Evolutionary conservation across 2,329 filamentous ascomycete species (phyloP), one percentile per base, ranked within the genome.

Genomic region (Colletotrichum sp.): DNA sequence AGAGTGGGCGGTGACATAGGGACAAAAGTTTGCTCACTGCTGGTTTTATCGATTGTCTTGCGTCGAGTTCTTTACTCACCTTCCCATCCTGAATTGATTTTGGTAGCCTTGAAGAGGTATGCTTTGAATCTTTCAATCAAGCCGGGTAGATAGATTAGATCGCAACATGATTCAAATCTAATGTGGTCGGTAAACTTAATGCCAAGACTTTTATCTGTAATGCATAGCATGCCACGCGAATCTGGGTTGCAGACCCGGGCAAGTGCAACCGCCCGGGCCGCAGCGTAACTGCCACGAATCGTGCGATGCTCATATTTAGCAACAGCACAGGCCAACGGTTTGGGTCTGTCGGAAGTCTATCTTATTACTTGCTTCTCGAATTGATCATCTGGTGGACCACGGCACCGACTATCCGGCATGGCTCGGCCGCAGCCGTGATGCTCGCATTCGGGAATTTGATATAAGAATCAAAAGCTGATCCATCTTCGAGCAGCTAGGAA

Each of bases 391-490:
- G 44, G 44, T 49, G 18, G 44, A 21, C 44, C 44, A 21, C 44
- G 44, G 44, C 18, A 12, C 44, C 18, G 44, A 49, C 18, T 49
- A 21, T 49, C 44, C 44, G 44, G 44, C 44, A 49, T 49, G 18
- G 3, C 84, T 85, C 77, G 80, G 80, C 6, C 83, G 84, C 36
- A 75, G 71, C 10, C 44, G 44, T 21, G 44, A 49, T 49, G 44
- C 44, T 49, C 18, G 44, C 44, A 21, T 49, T 12, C 44, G 44
- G 44, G 44, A 1, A 49, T 49, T 49, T 49, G 18, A 49, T 49
- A 49, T 21, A 49, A 49, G 18, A 49, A 49, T 49, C 18, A 12
- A 49, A 21, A 6, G 21, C 55, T 28, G 15, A 16, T 59, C 55
- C 13, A 2, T 49, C 44, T 13, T 21, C 44, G 10, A 49, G 44